Conservation (phyloP, 2,329 filamentous ascomycete species). For the Pyrenochaeta sp. region DNA sequence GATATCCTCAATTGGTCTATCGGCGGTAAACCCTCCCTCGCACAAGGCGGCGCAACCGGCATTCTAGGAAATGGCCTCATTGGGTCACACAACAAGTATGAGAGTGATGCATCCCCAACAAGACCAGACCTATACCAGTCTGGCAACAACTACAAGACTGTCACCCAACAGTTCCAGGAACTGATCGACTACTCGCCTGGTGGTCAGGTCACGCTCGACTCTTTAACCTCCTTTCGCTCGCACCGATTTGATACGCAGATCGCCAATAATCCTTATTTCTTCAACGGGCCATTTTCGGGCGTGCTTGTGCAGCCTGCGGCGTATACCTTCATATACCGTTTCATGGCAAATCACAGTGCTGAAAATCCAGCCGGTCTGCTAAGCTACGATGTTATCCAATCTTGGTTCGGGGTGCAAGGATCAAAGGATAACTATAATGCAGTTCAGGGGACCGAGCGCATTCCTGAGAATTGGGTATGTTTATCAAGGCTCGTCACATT, state of each 20-base stretch:
- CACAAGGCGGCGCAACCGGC: slow-evolving; percentile 27
- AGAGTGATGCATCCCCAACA: slow-evolving; percentile 33
- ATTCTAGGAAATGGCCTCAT: slow-evolving; percentile 27
- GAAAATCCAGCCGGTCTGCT: slow-evolving; percentile 25
- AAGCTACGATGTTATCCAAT: slow-evolving; percentile 27
- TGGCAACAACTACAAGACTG: slow-evolving; percentile 33
- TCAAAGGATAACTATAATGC: slow-evolving; percentile 23
- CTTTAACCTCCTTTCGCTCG: slow-evolving; percentile 27
- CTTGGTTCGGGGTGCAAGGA: slow-evolving; percentile 33
- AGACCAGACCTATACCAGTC: slow-evolving; percentile 30
- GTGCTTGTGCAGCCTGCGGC: slow-evolving; percentile 36
- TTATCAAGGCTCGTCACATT: not conserved
- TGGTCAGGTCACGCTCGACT: slow-evolving; percentile 30
- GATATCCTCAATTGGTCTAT: slow-evolving; percentile 32
- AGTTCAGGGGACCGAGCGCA: slow-evolving; percentile 26
- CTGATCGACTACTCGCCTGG: slow-evolving; percentile 31
- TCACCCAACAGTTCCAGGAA: slow-evolving; percentile 30
- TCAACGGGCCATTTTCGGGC: slow-evolving; percentile 33
- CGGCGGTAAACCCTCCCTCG: slow-evolving; percentile 30
- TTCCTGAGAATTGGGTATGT: slow-evolving; percentile 30
- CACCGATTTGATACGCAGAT: slow-evolving; percentile 30
- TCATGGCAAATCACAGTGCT: slow-evolving; percentile 36
- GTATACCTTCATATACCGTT: slow-evolving; percentile 37
- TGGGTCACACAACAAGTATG: slow-evolving; percentile 37
- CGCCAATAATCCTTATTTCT: slow-evolving; percentile 28